Base-by-base conservation (phyloP, 148 eudicot genomes). In the Heliosperma pusillum region DNA sequence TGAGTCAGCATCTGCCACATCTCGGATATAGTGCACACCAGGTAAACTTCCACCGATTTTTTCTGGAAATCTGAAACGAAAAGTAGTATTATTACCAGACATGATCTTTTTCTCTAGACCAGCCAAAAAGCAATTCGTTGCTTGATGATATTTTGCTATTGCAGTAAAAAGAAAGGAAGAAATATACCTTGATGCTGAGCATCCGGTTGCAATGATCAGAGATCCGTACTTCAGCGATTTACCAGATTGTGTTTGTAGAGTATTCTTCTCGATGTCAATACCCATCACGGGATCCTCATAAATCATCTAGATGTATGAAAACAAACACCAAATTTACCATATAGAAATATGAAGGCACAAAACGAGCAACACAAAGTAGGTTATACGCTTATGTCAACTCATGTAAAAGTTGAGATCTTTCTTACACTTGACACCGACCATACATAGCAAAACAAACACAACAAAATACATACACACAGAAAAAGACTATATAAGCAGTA, bases 21-120 rank as follows among this genome's bases (percentile, higher is more conserved):
- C 99, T 70, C 99, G 89, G 53, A 95, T 85, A 81, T 90, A 95
- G 83, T 95, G 99, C 86, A 95, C 97, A 68, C 99, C 99, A 30
- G 89, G 85, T 71, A 95, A 86, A 80, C 81, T 90, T 77, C 99
- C 99, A 13, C 99, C 99, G 74, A 95, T 92, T 80, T 85, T 88
- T 77, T 95, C 97, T 19, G 97, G 97, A 77, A 95, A 88, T 70
- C 98, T 95, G 86, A 82, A 76, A 80, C 66, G 70, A 75, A 77
- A 67, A 10, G 40, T 50, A 52, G 60, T 52, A 19, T 70, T 70
- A 70, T 26, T 25, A 52, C 73, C 29, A 16, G 21, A 20, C 15
- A 1, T 66, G 24, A 17, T 66, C 70, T 42, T 50, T 1, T 50
- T 13, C 1, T 24, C 30, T 20, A 6, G 0, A 58, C 21, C 62